phyloP scores from a whole-genome alignment of 805 yeast species.

The Myxozyma nipponensis region DNA sequence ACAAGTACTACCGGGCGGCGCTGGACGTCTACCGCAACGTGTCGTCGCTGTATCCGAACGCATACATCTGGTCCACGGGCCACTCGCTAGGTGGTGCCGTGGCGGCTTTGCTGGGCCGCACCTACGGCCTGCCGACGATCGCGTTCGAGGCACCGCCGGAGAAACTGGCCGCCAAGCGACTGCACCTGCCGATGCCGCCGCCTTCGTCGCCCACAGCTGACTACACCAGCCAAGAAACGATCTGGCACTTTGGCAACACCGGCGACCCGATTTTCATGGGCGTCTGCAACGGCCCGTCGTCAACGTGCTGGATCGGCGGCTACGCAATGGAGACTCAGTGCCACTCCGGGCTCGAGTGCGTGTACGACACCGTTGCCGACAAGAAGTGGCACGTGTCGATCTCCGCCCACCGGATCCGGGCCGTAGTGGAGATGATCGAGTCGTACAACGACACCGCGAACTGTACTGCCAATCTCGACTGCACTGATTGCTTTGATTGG shows the following conservation, averaged over 20 bases:
- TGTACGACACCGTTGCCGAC: slow-evolving; percentile 86
- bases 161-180: slow-evolving; percentile 69
- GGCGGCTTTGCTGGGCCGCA: slow-evolving; percentile 76
- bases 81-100: slow-evolving; percentile 94
- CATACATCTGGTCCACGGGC: slow-evolving; percentile 87
- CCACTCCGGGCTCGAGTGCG: slow-evolving; percentile 83
- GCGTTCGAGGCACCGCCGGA: slow-evolving; percentile 96
- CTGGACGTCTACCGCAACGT: slow-evolving; percentile 78
- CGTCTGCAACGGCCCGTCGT: slow-evolving; percentile 90
- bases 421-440: slow-evolving; percentile 74
- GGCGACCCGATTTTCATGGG: slow-evolving; percentile 98
- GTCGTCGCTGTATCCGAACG: slow-evolving; percentile 58
- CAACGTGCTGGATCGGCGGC: slow-evolving; percentile 86
- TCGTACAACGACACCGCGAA: slow-evolving; percentile 73
- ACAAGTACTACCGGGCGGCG: slow-evolving; percentile 78
- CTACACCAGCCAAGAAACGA: slow-evolving; percentile 57
- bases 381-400: slow-evolving; percentile 89
- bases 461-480: slow-evolving; percentile 42
- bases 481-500: slow-evolving; percentile 29
- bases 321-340: slow-evolving; percentile 97
- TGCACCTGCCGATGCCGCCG: slow-evolving; percentile 88
- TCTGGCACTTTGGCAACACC: slow-evolving; percentile 95
- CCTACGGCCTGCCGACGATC: slow-evolving; percentile 87
- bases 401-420: slow-evolving; percentile 84
- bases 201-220: slow-evolving; percentile 46